A percentile compares a stretch with the other conserved stretches of the same genome.
These are phyloP conservation scores for Heterococcus sp. DNA, from an alignment of 108 stramenopile genomes.

Conservation along the genomic window DNA sequence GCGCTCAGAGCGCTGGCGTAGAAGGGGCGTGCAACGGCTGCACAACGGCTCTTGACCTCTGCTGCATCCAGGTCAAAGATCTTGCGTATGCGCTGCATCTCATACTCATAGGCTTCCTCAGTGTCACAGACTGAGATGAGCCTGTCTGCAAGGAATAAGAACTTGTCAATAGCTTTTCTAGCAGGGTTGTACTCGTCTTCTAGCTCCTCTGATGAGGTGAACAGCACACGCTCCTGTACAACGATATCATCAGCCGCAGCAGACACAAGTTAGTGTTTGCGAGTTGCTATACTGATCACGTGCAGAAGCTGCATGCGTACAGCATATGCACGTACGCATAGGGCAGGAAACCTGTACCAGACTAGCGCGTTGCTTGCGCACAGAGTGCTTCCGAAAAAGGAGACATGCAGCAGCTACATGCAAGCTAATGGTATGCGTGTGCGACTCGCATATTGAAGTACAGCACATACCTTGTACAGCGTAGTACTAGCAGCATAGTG, in stretches of 20 bases:
- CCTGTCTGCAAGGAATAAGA: conserved; percentile 23
- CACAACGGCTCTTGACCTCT: conserved; percentile 23
- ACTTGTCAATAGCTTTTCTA: conserved; percentile 35
- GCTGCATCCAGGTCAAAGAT: conserved; percentile 11
- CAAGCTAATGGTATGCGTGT: too few relatives aligned
- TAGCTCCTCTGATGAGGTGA: conserved; percentile 14
- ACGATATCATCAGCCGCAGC: too few relatives aligned
- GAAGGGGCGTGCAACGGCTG: conserved; percentile 11
- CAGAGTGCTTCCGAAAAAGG: too few relatives aligned
- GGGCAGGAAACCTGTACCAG: too few relatives aligned
- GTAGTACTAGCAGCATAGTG: not conserved
- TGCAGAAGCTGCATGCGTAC: too few relatives aligned
- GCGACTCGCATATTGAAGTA: too few relatives aligned
- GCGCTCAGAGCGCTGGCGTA: conserved; percentile 22
- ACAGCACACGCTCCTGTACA: conserved; percentile 13
- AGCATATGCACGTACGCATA: too few relatives aligned
- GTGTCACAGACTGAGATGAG: conserved; percentile 29
- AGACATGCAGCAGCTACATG: too few relatives aligned
- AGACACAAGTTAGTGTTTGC: too few relatives aligned
- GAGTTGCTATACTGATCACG: too few relatives aligned
- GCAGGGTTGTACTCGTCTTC: conserved; percentile 27
- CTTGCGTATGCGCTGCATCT: conserved; percentile 42
- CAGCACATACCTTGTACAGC: not conserved
- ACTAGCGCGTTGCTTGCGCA: too few relatives aligned
- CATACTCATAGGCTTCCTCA: conserved; percentile 35